Evolutionary conservation across 2,329 filamentous ascomycete species (phyloP).

Genomic region (Colletotrichum sp.): DNA sequence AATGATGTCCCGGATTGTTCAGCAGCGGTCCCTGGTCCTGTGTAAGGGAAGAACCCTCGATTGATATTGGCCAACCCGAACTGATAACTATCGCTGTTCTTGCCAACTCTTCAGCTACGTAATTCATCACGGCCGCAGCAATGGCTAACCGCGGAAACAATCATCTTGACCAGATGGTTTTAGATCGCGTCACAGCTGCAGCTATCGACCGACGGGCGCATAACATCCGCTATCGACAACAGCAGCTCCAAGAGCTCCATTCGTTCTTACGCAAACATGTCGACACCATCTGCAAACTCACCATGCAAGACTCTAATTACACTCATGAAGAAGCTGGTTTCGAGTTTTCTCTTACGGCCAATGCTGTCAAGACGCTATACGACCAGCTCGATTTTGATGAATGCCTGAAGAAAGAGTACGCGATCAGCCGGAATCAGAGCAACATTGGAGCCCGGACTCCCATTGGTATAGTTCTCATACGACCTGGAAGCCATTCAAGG

Average conservation of each 20-base stretch:
- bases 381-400: conserved; percentile 11
- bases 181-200: no score
- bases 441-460: not conserved
- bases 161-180: conserved; percentile 36
- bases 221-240: conserved; percentile 49
- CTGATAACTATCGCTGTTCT: no score
- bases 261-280: conserved; percentile 37
- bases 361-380: no score
- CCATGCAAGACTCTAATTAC: conserved; percentile 39
- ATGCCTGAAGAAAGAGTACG: conserved; percentile 25
- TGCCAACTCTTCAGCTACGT: no score
- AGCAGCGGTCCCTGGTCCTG: no score
- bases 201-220: conserved; percentile 46
- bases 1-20: no score
- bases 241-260: conserved; percentile 48
- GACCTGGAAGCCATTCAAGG: conserved; percentile 25
- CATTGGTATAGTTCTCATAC: conserved; percentile 27
- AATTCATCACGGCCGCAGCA: not conserved
- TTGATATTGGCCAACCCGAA: no score
- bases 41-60: no score
- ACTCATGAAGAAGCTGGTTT: conserved; percentile 29
- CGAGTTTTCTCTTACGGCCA: conserved; percentile 32
- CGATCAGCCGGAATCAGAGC: conserved; percentile 13
- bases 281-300: conserved; percentile 39
- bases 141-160: conserved; percentile 14